These are phyloP conservation scores for Podospora pseudocomata DNA, from an alignment of 495 filamentous ascomycete species.

Conservation along the genomic window DNA sequence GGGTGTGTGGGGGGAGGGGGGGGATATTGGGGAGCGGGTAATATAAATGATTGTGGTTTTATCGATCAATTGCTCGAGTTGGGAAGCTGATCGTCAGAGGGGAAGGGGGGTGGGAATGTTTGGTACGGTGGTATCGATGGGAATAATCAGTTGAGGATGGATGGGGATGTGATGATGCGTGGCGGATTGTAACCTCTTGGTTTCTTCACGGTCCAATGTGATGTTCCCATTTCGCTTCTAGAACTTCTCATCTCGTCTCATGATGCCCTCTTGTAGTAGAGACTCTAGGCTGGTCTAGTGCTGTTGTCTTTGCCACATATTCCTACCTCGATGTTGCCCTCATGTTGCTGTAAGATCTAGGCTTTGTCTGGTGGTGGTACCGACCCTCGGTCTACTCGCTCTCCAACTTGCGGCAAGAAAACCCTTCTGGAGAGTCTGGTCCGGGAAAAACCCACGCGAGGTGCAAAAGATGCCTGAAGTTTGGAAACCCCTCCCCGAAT, in stretches of 20 bases:
- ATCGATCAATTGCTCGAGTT: conserved; percentile 2
- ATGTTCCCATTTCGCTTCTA: neutral
- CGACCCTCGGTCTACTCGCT: neutral
- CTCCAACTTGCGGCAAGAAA: neutral
- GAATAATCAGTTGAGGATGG: neutral
- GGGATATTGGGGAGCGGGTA: neutral
- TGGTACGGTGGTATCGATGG: neutral
- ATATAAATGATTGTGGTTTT: neutral
- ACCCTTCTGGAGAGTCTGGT: neutral
- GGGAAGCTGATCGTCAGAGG: neutral
- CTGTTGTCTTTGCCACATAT: neutral
- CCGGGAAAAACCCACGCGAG: neutral
- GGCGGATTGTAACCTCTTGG: conserved; percentile 7
- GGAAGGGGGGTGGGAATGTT: too few relatives aligned
- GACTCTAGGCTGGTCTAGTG: neutral
- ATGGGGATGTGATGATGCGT: neutral
- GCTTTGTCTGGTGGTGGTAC: neutral
- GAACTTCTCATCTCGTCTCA: conserved; percentile 2
- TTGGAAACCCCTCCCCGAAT: neutral
- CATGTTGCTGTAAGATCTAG: neutral
- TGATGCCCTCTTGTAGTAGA: neutral
- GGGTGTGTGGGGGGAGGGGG: neutral
- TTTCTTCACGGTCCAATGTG: neutral
- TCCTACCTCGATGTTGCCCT: neutral
- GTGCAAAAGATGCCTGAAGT: neutral